Percentiles rank a stretch among this genome's conserved stretches.
These are phyloP conservation scores for Murraya koenigii DNA, from an alignment of 345 rosid species.

Conservation along the genomic window DNA sequence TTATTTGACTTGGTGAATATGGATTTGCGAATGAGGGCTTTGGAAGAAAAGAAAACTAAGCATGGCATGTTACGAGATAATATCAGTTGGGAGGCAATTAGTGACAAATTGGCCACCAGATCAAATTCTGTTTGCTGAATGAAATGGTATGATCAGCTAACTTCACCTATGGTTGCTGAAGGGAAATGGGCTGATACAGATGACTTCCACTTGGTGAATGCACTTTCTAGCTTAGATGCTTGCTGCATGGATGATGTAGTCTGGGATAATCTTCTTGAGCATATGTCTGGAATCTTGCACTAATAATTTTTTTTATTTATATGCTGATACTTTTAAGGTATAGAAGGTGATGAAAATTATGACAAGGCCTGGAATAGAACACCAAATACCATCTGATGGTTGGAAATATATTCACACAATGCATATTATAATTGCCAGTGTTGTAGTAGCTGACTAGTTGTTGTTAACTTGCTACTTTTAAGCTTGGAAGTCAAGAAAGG, in stretches of 20 bases:
- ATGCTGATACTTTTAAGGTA: too few relatives aligned
- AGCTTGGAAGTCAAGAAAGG: too few relatives aligned
- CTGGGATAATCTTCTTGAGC: constrained; percentile 69
- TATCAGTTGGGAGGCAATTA: constrained; percentile 69
- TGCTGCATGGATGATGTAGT: constrained; percentile 77
- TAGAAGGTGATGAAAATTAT: too few relatives aligned
- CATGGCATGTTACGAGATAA: constrained; percentile 74
- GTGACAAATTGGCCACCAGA: constrained; percentile 48
- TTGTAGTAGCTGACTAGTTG: too few relatives aligned
- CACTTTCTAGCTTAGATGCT: constrained; percentile 60
- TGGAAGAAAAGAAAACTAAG: constrained; percentile 46
- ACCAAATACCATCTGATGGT: too few relatives aligned
- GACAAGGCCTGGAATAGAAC: too few relatives aligned
- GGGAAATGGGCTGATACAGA: constrained; percentile 72
- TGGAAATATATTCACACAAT: too few relatives aligned
- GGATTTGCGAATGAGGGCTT: constrained; percentile 55
- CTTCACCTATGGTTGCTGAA: constrained; percentile 61
- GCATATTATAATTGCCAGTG: too few relatives aligned
- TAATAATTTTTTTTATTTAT: too few relatives aligned
- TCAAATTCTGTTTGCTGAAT: constrained; percentile 36
- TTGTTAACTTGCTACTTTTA: too few relatives aligned
- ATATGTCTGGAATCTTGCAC: constrained; percentile 65
- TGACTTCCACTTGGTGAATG: constrained; percentile 59
- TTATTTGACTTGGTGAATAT: constrained; percentile 67
- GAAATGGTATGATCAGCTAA: constrained; percentile 63